Base-by-base conservation (phyloP, 257 asterid genomes). In the Perilla frutescens region DNA sequence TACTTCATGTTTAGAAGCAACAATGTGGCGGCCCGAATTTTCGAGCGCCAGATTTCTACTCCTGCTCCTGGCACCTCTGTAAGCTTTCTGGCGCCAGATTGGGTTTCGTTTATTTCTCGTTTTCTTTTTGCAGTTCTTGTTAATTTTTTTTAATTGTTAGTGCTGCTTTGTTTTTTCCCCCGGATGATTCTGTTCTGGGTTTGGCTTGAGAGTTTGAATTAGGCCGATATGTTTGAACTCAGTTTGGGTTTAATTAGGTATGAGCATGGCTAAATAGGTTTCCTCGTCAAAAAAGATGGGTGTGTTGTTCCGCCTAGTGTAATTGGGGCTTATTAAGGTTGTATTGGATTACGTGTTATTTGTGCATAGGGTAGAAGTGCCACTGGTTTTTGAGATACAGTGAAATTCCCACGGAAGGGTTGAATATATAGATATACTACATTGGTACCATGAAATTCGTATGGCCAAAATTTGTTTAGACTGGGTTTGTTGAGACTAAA, bases 31-130 rank as follows among this genome's bases (percentile, higher is more conserved):
- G 97, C 96, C 84, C 86, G 99, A 84, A 78, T 95, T 75, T 95
- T 95, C 85, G 86, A 90, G 88, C 99, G 99, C 84, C 97, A 95
- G 90, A 90, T 90, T 83, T 83, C 84, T 56, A 79, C 85, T 69
- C 96, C 99, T 73, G 86, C 92, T 84, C 97, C 99, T 74, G 97
- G 98, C 78, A 89, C 99, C 81, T 80, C 87, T 66, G 98, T 95
- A 92, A 39, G 79, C 49, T 53, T 20, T 54, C 44, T 71, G 13
- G 36, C 34, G 13, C 36, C 37, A 54, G 9, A 54, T 15, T 62
- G 45, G 62, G 31, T 49, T 63, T 68, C 63, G 6, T 43, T 49
- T 56, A 2, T 68, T 48, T 70, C 44, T 15, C 10, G 10, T 65
- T 20, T 7, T 63, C 48, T n/a, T 51, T 51, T 6, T 41, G 11